Base-by-base conservation (phyloP, 2,329 filamentous ascomycete species). In the Tolypocladium album region DNA sequence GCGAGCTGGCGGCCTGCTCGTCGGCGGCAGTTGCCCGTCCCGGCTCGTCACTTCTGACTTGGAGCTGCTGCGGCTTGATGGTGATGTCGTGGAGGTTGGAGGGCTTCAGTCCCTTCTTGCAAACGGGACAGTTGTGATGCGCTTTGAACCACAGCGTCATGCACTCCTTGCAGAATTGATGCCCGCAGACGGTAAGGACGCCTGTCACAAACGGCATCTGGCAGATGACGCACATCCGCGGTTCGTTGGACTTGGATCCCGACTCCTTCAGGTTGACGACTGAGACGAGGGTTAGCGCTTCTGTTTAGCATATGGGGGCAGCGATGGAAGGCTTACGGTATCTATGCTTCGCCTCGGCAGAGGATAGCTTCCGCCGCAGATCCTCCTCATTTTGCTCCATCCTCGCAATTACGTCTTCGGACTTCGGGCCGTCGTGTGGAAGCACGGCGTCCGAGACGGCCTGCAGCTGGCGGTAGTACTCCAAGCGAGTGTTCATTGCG, bases 381-480 rank as follows among this genome's bases (percentile, higher is more conserved):
- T 71, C 73, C 3, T 81, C 67, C 52, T 74, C 73, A 0, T 63
- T 63, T 61, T 69, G 69, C 39, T 64, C 61, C 58, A 75, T 66
- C 56, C 62, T 69, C 22, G 64, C 59, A 31, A 84, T 75, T 8
- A 66, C 67, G 13, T 76, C 71, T 52, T 88, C 81, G 13, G 87
- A 76, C 2, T 77, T 78, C 15, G 83, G 67, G 13, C 88, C 86
- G 60, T 91, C 87, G 60, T 89, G 89, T 1, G 88, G 87, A 6
- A 84, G 82, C 0, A 97, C 90, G 22, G 85, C 90, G 69, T 97
- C 93, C 0, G 92, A 97, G n/a, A 97, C 86, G 34, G 85, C 83
- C 69, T 97, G 94, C 13, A 97, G 79, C 68, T 97, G 92, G 6
- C 88, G 86, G 70, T 97, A 97, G 70, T 92, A 97, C 60, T 94